Conservation (phyloP, 345 rosid species). For the Mangifera indica region DNA sequence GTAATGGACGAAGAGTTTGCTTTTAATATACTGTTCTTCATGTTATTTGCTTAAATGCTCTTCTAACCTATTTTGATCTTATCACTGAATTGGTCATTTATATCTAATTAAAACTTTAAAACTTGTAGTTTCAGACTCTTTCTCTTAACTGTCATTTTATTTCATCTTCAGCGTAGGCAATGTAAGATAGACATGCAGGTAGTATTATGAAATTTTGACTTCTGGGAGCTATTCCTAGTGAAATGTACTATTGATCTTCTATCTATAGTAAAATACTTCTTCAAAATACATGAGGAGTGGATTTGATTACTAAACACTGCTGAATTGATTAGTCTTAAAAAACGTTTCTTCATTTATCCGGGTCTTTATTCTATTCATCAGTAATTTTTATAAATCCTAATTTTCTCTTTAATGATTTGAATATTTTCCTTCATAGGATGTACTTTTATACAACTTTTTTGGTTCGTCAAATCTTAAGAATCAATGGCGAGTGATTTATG, state of each 20-base stretch:
- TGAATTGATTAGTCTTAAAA: neutral
- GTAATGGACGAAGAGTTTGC: neutral
- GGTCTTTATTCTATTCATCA: neutral
- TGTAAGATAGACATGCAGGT: neutral
- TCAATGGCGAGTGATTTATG: slow-evolving; percentile 53
- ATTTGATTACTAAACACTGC: neutral
- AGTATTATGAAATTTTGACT: neutral
- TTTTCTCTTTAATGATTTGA: neutral
- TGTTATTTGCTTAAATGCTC: neutral
- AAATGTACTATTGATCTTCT: neutral
- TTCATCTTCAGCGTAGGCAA: neutral
- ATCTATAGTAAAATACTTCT: neutral
- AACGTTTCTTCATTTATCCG: neutral
- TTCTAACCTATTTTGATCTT: neutral
- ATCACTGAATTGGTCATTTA: neutral
- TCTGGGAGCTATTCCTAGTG: too few relatives aligned
- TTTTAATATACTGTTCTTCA: neutral
- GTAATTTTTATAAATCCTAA: neutral
- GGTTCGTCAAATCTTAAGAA: slow-evolving; percentile 42
- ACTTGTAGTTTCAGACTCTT: neutral
- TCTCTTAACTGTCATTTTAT: neutral
- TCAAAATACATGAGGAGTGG: neutral
- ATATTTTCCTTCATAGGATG: slow-evolving; percentile 36
- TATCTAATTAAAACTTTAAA: neutral
- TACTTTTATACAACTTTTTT: slow-evolving; percentile 51